Evolutionary conservation across 768 basidiomycete species (phyloP), one percentile per base, ranked within the genome.

Genomic region (Collybiopsis confluens): DNA sequence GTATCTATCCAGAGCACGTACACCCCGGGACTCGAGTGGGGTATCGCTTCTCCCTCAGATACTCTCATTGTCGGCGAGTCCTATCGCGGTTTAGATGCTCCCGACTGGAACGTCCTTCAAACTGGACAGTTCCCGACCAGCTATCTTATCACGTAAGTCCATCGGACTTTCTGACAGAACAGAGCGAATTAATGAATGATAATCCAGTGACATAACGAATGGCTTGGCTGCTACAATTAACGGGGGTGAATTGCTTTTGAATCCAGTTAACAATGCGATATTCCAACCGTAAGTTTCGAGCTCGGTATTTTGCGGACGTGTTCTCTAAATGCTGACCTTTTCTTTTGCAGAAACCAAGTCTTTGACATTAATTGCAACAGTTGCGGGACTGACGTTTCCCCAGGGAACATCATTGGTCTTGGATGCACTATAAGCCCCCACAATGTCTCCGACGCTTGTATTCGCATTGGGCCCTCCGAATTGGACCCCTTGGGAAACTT

Each of bases 251-350:
- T n/a, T 51, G 5, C 11, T 40, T 18, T 37, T 51, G 18, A 47
- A 47, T 35, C 13, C 49, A n/a, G 3, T 42, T 10, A 40, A 35
- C 36, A 49, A 36, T n/a, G 20, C 10, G 2, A 38, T 23, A 18
- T 47, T 18, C 33, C 45, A 51, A 41, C 49, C 37, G 37, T 51
- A 16, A 42, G 49, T 51, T n/a, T n/a, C n/a, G n/a, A n/a, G n/a
- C n/a, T n/a, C n/a, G n/a, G n/a, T n/a, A n/a, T n/a, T n/a, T n/a
- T n/a, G n/a, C n/a, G n/a, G n/a, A n/a, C n/a, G n/a, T n/a, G n/a
- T n/a, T n/a, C n/a, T n/a, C n/a, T n/a, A n/a, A n/a, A n/a, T n/a
- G n/a, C n/a, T n/a, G n/a, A 33, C 13, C 5, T 6, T 13, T 33
- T 35, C 15, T 9, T 27, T 4, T 36, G 16, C 33, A 47, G 45